These are phyloP conservation scores for Stachybotrys chlorohalonatus DNA, from an alignment of 2,329 filamentous ascomycete genomes.

Conservation along the genomic window DNA sequence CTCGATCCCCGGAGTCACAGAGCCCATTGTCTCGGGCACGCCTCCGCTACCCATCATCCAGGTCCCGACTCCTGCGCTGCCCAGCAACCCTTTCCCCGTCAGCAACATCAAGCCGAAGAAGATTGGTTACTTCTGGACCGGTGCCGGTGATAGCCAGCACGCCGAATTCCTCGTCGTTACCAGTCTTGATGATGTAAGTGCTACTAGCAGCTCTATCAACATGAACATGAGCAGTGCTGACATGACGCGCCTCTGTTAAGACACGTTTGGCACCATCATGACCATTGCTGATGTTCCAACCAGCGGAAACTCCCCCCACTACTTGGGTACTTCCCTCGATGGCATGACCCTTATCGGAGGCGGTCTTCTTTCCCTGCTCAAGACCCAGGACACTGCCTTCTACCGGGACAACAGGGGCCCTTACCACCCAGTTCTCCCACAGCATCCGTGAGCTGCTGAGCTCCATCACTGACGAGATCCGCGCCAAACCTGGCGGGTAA, in stretches of 20 bases:
- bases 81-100: constrained; percentile 40
- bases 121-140: constrained; percentile 57
- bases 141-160: constrained; percentile 49
- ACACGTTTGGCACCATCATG: constrained; percentile 52
- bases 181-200: constrained; percentile 45
- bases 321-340: constrained; percentile 43
- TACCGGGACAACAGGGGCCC: constrained; percentile 53
- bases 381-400: constrained; percentile 52
- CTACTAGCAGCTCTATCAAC: rapidly evolving
- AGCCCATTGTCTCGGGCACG: constrained; percentile 38
- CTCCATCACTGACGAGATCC: constrained; percentile 54
- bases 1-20: constrained; percentile 48
- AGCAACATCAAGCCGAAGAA: constrained; percentile 55
- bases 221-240: constrained; percentile 1
- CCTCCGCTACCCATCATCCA: constrained; percentile 51
- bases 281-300: constrained; percentile 48
- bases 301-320: constrained; percentile 53
- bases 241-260: constrained; percentile 21
- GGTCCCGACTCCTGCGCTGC: constrained; percentile 47
- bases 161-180: constrained; percentile 50
- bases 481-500: constrained; percentile 50
- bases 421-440: constrained; percentile 50
- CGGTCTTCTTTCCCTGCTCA: constrained; percentile 48
- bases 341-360: constrained; percentile 50
- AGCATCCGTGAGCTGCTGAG: constrained; percentile 49